phyloP scores from a whole-genome alignment of 2,329 filamentous ascomycete species.

The Claviceps lovelessii region DNA sequence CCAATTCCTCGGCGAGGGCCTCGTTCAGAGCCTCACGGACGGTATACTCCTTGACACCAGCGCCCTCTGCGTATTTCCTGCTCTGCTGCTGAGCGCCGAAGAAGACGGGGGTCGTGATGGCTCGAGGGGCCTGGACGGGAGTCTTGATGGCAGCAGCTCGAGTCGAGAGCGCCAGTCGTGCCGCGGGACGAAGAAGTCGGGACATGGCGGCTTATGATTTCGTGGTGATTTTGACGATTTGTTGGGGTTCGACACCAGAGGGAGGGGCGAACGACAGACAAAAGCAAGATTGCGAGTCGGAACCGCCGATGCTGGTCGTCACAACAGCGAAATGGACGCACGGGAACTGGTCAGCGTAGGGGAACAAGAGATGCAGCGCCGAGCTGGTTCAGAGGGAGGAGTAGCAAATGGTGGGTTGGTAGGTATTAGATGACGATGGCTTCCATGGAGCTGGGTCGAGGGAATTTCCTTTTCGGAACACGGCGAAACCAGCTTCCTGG shows the following conservation, averaged over 20 bases:
- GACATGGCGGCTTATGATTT: constrained; percentile 26
- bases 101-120: constrained; percentile 21
- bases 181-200: constrained; percentile 36
- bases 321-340: not conserved
- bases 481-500: constrained; percentile 9
- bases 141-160: constrained; percentile 21
- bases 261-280: not conserved
- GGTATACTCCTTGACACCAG: constrained; percentile 77
- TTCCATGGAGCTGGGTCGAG: constrained; percentile 5
- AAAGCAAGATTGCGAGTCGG: constrained; percentile 4
- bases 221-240: constrained; percentile 1
- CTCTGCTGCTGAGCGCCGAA: constrained; percentile 34
- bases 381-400: not conserved
- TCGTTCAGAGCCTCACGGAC: constrained; percentile 96
- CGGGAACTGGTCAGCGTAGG: not conserved
- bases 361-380: not conserved
- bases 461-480: constrained; percentile 10
- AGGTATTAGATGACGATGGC: constrained; percentile 5
- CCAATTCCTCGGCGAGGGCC: constrained; percentile 93
- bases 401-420: constrained; percentile 1
- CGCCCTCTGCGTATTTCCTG: constrained; percentile 40
- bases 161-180: constrained; percentile 32
- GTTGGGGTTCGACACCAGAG: constrained; percentile 4
- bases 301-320: constrained; percentile 8
- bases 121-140: constrained; percentile 19